Base-by-base conservation (phyloP, 2,329 filamentous ascomycete genomes). In the Fusarium sp. region DNA sequence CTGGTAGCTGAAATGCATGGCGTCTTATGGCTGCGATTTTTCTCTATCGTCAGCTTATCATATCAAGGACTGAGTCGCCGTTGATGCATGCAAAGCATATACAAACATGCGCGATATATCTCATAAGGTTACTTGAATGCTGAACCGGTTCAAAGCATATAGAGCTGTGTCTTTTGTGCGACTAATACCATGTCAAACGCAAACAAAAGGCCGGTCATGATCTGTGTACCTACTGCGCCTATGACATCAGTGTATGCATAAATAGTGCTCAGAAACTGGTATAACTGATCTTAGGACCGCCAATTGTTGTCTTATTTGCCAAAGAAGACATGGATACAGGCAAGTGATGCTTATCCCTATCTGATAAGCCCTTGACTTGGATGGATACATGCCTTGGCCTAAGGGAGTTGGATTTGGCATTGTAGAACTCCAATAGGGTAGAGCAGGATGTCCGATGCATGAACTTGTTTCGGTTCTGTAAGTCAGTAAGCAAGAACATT, bases 1-100 rank as follows among this genome's bases (percentile, higher is more conserved):
- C 30, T 40, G 40, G 42, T 44, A 47, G 61, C 45, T 63, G 49
- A 67, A 57, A 66, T 47, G n/a, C 42, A 45, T 59, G 66, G 40
- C 33, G 52, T 51, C 31, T 37, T 34, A 28, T 55, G 49, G 41
- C 44, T 46, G 49, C 23, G 40, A 49, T 52, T 44, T 42, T 61
- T 28, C 18, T 10, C 16, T 45, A 34, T 41, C 44, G 46, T 61
- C 57, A 51, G 46, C 65, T 69, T 67, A 49, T 52, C 46, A 55
- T 44, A 52, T 53, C 18, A 20, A 59, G 37, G 44, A n/a, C 49
- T 60, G 47, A 60, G 47, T 23, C 26, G 44, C 41, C 23, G 23
- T 40, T 31, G 12, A 33, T 42, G 26, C 23, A 44, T 34, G 23
- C 23, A 36, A 33, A 13, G 37, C 38, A 33, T 44, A 18, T 30